Conservation (phyloP, 805 yeast genomes). For the Dipodascus geniculatus region DNA sequence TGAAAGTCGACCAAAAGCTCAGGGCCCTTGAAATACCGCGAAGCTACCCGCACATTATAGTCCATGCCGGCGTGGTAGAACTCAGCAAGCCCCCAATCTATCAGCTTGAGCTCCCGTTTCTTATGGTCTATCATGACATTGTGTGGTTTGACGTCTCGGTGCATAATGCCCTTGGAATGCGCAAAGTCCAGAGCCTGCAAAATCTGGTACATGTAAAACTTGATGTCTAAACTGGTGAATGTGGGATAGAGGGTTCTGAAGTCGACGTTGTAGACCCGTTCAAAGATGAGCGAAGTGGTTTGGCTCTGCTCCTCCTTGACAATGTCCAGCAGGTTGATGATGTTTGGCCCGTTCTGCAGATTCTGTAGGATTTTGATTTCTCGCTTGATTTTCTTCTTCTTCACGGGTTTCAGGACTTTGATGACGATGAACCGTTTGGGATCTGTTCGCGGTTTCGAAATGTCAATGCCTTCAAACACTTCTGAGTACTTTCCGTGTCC, state of each 20-base stretch:
- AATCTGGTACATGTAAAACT: conserved; percentile 73
- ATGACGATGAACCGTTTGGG: conserved; percentile 58
- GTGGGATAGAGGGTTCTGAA: conserved; percentile 79
- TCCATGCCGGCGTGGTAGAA: conserved; percentile 84
- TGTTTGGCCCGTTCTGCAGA: conserved; percentile 72
- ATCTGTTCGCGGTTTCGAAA: conserved; percentile 24
- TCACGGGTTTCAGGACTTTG: conserved; percentile 87
- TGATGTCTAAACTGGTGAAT: conserved; percentile 61
- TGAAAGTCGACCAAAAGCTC: conserved; percentile 74
- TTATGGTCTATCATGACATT: conserved; percentile 86
- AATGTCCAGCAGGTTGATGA: conserved; percentile 65
- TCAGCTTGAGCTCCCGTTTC: conserved; percentile 47
- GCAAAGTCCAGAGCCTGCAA: conserved; percentile 75
- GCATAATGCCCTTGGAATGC: conserved; percentile 92
- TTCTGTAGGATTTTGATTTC: conserved; percentile 83
- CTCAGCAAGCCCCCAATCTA: conserved; percentile 94
- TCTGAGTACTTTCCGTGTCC: conserved; percentile 94
- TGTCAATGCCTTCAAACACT: conserved; percentile 74
- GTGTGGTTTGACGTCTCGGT: conserved; percentile 89
- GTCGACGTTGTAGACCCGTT: conserved; percentile 73
- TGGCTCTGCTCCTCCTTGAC: conserved; percentile 63
- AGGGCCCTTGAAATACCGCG: conserved; percentile 87
- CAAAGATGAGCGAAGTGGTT: conserved; percentile 83
- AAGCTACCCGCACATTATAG: conserved; percentile 85
- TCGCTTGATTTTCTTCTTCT: conserved; percentile 82